Conservation (phyloP, 257 asterid species). For the Jaltomata sinuosa region DNA sequence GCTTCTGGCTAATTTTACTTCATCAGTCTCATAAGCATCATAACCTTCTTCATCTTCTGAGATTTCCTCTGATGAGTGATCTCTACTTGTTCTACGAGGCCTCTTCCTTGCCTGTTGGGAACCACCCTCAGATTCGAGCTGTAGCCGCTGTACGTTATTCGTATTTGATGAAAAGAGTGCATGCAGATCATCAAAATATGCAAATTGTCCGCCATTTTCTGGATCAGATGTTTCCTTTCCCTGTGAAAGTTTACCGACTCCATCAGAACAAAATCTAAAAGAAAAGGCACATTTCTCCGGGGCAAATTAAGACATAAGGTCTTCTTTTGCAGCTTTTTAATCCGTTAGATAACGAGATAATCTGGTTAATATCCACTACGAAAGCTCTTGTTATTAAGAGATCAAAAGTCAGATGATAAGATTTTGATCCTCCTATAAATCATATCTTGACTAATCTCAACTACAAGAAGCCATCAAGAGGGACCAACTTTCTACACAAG, state of each 20-base stretch:
- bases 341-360: neutral
- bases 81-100: constrained; percentile 10
- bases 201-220: constrained; percentile 30
- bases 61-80: constrained; percentile 26
- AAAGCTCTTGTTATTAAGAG: neutral
- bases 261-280: neutral
- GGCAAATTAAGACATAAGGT: neutral
- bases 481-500: neutral
- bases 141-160: constrained; percentile 22
- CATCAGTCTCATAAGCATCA: constrained; percentile 27
- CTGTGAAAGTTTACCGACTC: constrained; percentile 15
- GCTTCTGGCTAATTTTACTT: constrained; percentile 10
- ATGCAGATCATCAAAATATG: constrained; percentile 50
- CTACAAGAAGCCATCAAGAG: neutral
- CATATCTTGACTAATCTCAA: neutral
- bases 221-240: constrained; percentile 35
- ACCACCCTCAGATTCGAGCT: constrained; percentile 12
- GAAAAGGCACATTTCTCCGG: neutral
- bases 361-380: neutral
- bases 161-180: constrained; percentile 33
- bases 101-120: constrained; percentile 23
- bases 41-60: constrained; percentile 13
- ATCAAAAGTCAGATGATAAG: neutral
- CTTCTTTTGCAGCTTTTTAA: neutral
- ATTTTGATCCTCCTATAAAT: neutral